A percentile compares a stretch with the other conserved stretches of the same genome.
phyloP scores from a whole-genome alignment of 176 grass and related monocot genomes.

The Rhynchospora tenuis region DNA sequence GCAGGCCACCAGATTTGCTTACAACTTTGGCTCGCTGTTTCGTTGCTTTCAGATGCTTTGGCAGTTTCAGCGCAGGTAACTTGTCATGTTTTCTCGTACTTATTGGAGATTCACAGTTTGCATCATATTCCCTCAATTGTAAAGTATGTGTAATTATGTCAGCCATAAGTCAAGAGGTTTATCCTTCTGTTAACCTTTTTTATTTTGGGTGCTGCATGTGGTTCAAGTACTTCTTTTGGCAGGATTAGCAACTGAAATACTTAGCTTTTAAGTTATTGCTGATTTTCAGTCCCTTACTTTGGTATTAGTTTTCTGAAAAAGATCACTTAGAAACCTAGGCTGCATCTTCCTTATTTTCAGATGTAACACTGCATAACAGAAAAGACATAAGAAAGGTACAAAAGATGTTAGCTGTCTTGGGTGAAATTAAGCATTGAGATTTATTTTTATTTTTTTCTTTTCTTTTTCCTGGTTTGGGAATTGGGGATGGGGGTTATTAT shows the following conservation, averaged over 20 bases:
- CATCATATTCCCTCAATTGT: background rate
- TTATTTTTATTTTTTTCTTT: background rate
- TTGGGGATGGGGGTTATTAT: background rate
- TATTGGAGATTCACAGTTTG: background rate
- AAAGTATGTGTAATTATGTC: background rate
- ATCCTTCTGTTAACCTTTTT: background rate
- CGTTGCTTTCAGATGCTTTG: slow-evolving; percentile 46
- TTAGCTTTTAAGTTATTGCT: background rate
- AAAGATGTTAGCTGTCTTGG: background rate
- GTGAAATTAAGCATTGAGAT: background rate
- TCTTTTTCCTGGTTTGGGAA: background rate
- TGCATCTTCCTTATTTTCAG: background rate
- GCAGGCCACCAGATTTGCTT: slow-evolving; percentile 97
- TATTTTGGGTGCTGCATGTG: background rate
- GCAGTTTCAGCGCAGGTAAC: slow-evolving; percentile 66
- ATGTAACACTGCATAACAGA: background rate
- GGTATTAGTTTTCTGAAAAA: background rate
- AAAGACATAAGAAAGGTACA: background rate
- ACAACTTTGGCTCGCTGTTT: slow-evolving; percentile 90
- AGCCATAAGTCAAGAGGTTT: background rate
- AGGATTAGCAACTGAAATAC: background rate
- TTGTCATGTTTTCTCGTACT: background rate
- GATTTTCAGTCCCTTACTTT: background rate
- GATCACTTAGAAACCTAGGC: background rate
- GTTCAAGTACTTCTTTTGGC: background rate